Evolutionary conservation across 176 grass and related monocot genomes (phyloP).

Genomic region (Ampelocalamus luodianensis): DNA sequence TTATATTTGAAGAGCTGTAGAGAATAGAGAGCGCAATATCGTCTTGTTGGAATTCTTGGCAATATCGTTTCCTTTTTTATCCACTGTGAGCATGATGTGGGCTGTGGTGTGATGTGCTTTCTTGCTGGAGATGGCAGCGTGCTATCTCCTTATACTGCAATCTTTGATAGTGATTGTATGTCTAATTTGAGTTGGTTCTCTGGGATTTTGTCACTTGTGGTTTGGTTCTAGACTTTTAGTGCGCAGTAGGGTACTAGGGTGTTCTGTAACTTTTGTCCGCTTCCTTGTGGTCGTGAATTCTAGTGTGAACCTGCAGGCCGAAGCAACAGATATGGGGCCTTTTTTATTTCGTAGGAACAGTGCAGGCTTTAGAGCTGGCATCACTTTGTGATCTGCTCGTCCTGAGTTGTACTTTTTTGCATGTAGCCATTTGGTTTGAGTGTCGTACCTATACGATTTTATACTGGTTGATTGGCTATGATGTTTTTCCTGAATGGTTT

Average conservation of each 20-base stretch:
- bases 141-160: background rate
- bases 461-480: background rate
- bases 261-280: background rate
- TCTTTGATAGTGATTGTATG: background rate
- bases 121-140: conserved; percentile 13
- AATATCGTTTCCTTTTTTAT: background rate
- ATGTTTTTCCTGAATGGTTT: background rate
- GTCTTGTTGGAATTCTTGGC: background rate
- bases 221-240: background rate
- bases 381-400: background rate
- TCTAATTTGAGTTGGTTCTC: background rate
- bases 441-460: background rate
- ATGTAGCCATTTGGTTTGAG: background rate
- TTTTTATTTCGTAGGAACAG: background rate
- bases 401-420: background rate
- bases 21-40: background rate
- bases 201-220: background rate
- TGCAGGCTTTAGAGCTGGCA: background rate
- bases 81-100: background rate
- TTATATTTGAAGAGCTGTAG: background rate
- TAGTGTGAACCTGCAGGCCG: background rate
- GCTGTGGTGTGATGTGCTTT: background rate
- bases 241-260: background rate
- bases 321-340: background rate
- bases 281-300: background rate